Base-by-base conservation (phyloP, 495 filamentous ascomycete genomes). In the Xylaria curta region DNA sequence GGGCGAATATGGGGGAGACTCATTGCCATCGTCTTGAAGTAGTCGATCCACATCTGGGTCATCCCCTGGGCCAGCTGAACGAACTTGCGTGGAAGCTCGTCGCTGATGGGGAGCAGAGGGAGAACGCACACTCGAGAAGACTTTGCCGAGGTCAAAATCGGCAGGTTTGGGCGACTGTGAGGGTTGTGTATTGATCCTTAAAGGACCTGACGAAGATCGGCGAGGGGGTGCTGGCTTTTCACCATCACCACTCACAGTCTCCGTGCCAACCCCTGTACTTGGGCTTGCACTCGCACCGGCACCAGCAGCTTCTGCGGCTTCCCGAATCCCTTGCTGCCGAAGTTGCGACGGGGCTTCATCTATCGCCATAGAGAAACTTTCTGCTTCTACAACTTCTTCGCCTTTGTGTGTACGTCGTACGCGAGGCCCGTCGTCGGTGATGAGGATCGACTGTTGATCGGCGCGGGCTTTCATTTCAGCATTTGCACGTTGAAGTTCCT, bases 381-480 rank as follows among this genome's bases (percentile, higher is more conserved):
- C 92, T 42, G 92, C 90, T 64, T 93, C 94, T 46, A 99, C 88
- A 17, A 97, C 70, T 76, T 99, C 96, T 70, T 98, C 95, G 38
- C 96, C 96, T 80, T 98, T 99, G 79, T 98, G 96, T 2, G 95
- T 98, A 73, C 92, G 90, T 75, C 94, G 88, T 68, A 97, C 92
- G 4, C 94, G 89, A 8, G 95, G 96, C 0, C 89, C 90, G 74
- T 95, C 90, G 47, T 97, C 93, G 49, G 93, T 89, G 40, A 95
- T 87, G 64, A 97, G 89, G 61, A 95, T 93, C 64, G 94, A 90
- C 74, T 97, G 94, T 73, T 96, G 92, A 72, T 98, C 96, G 1
- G 91, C 90, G 51, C 85, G 80, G 28, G 87, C 84, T 69, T 85
- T 86, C 84, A 90, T 88, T 78, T 95, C 91, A 15, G 92, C 92